Evolutionary conservation across 2,329 filamentous ascomycete species (phyloP).

Genomic region (Colletotrichum caudatum): DNA sequence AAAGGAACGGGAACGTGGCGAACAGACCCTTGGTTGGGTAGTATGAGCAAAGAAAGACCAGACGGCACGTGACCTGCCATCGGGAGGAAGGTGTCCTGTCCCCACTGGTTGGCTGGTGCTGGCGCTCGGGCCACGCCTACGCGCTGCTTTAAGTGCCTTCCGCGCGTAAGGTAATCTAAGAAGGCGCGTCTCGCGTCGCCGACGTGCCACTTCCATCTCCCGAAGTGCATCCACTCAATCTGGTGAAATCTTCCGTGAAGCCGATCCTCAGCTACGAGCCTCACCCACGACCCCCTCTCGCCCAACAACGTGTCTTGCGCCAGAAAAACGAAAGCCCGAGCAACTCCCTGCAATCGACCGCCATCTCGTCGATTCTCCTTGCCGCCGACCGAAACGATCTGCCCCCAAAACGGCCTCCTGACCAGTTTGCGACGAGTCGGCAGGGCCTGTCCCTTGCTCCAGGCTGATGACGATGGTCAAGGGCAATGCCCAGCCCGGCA

Average conservation of each 20-base stretch:
- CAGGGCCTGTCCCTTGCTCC: constrained; percentile 40
- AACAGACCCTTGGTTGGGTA: not conserved
- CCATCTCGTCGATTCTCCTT: not conserved
- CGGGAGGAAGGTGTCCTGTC: not conserved
- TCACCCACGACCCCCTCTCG: constrained; percentile 22
- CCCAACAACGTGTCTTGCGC: constrained; percentile 5
- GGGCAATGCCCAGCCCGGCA: constrained; percentile 57
- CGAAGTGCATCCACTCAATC: constrained; percentile 36
- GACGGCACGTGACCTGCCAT: not conserved
- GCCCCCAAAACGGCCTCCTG: constrained; percentile 25
- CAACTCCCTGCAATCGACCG: not conserved
- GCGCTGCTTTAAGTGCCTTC: constrained; percentile 41
- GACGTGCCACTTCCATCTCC: constrained; percentile 37
- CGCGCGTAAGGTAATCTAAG: constrained; percentile 36
- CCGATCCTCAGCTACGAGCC: constrained; percentile 28
- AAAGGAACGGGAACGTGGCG: not conserved
- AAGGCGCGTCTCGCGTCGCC: constrained; percentile 36
- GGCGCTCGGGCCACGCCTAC: constrained; percentile 17
- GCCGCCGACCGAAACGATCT: not conserved
- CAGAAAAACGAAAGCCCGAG: constrained; percentile 2
- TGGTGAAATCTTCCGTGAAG: constrained; percentile 37
- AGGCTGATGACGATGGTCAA: constrained; percentile 59
- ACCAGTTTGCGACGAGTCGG: constrained; percentile 8
- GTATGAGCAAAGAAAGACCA: too few species aligned
- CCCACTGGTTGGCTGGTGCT: not conserved